Evolutionary conservation across 257 asterid genomes (phyloP).

Genomic region (Solanum megistacrolobum): DNA sequence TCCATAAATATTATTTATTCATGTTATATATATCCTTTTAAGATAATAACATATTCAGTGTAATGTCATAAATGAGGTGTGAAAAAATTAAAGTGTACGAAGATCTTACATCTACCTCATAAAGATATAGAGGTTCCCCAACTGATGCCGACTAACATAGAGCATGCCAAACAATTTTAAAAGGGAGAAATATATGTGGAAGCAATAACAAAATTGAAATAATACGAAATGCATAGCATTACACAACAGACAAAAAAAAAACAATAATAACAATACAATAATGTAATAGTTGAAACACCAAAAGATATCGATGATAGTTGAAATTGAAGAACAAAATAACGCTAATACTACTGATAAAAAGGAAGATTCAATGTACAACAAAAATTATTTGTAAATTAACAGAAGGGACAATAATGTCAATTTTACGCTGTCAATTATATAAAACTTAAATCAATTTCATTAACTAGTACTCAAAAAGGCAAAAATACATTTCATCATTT

Average conservation of each 20-base stretch:
- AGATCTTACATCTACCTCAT: background rate
- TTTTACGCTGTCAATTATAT: background rate
- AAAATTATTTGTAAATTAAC: too few species aligned
- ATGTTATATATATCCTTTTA: background rate
- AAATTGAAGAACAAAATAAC: background rate
- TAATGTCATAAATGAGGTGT: background rate
- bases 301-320: too few species aligned
- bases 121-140: too few species aligned
- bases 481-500: background rate
- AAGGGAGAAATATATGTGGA: background rate
- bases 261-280: too few species aligned
- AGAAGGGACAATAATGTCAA: rapidly evolving
- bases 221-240: background rate
- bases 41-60: too few species aligned
- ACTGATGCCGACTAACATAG: too few species aligned
- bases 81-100: too few species aligned
- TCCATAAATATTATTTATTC: too few species aligned
- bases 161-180: background rate
- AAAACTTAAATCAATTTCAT: background rate
- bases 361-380: background rate
- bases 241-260: rapidly evolving
- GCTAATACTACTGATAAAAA: too few species aligned
- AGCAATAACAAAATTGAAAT: too few species aligned
- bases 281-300: too few species aligned
- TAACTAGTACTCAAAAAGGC: background rate